A percentile compares a stretch with the other conserved stretches of the same genome.
These are phyloP conservation scores for Dictyophora rubrovolvata DNA, from an alignment of 768 basidiomycete species.

Conservation along the genomic window DNA sequence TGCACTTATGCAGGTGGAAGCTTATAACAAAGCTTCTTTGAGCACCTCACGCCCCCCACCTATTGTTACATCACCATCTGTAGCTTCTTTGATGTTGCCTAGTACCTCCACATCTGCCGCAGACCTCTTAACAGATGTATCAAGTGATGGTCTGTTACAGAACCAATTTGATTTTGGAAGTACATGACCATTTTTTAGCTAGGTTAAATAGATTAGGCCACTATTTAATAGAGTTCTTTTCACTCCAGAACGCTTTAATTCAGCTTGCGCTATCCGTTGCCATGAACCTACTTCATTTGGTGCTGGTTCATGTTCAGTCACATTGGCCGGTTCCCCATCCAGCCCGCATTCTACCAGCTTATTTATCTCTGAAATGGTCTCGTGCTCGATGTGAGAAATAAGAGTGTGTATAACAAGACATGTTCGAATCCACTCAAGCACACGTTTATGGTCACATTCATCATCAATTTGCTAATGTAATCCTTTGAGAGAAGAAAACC, in stretches of 20 bases:
- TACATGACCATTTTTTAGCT: not conserved
- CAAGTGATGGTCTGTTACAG: too few relatives aligned
- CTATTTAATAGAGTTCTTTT: not conserved
- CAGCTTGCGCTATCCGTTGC: not conserved
- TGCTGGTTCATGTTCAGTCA: not conserved
- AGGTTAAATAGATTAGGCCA: not conserved
- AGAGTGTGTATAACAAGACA: constrained; percentile 24
- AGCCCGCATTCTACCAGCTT: constrained; percentile 14
- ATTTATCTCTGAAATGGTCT: constrained; percentile 21
- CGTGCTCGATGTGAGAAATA: not conserved
- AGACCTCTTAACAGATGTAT: too few relatives aligned
- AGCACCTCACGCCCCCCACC: too few relatives aligned
- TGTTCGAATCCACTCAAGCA: constrained; percentile 22
- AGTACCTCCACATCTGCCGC: too few relatives aligned
- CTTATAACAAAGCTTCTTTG: too few relatives aligned
- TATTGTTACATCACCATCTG: too few relatives aligned
- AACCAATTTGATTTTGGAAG: too few relatives aligned
- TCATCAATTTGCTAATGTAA: constrained; percentile 22
- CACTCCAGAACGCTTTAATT: not conserved
- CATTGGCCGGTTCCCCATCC: not conserved
- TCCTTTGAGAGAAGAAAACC: constrained; percentile 25
- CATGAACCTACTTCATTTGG: not conserved
- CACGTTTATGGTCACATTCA: constrained; percentile 18
- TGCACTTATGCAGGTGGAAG: too few relatives aligned
- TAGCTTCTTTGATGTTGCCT: too few relatives aligned